phyloP scores from a whole-genome alignment of 73 alveolate genomes.

The Paramecium caudatum region DNA sequence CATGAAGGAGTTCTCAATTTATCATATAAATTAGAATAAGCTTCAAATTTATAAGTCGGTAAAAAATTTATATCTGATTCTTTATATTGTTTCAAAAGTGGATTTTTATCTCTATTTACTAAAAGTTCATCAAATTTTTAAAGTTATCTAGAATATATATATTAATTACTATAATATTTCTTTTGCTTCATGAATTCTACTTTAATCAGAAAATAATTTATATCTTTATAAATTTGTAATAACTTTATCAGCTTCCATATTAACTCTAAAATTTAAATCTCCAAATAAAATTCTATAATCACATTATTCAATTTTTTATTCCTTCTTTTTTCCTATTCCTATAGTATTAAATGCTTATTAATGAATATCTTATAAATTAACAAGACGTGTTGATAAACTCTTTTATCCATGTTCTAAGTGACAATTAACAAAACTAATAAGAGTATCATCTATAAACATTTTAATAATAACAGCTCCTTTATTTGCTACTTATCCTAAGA shows the following conservation, averaged over 20 bases:
- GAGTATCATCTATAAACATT: slow-evolving; percentile 73
- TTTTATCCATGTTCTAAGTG: slow-evolving; percentile 68
- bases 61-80: slow-evolving; percentile 35
- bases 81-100: not conserved
- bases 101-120: not conserved
- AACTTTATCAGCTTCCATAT: not conserved
- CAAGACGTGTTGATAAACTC: slow-evolving; percentile 23
- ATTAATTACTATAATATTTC: not conserved
- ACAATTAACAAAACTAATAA: slow-evolving; percentile 43
- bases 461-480: slow-evolving; percentile 72
- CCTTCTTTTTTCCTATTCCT: slow-evolving; percentile 75
- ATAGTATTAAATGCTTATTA: slow-evolving; percentile 1
- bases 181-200: not conserved
- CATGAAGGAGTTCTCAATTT: slow-evolving; percentile 60
- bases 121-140: slow-evolving; percentile 10
- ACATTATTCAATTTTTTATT: slow-evolving; percentile 65
- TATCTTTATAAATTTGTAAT: slow-evolving; percentile 1
- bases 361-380: slow-evolving; percentile 64
- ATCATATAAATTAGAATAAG: slow-evolving; percentile 1
- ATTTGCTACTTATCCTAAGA: slow-evolving; percentile 15
- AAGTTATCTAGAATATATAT: not conserved
- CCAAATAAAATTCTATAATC: slow-evolving; percentile 74
- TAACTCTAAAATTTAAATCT: slow-evolving; percentile 55
- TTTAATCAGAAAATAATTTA: not conserved
- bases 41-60: slow-evolving; percentile 61